A percentile compares a stretch with the other conserved stretches of the same genome.
These are phyloP conservation scores for Mucor plumbeus DNA, from an alignment of 371 early-diverging fungal species.

Conservation along the genomic window DNA sequence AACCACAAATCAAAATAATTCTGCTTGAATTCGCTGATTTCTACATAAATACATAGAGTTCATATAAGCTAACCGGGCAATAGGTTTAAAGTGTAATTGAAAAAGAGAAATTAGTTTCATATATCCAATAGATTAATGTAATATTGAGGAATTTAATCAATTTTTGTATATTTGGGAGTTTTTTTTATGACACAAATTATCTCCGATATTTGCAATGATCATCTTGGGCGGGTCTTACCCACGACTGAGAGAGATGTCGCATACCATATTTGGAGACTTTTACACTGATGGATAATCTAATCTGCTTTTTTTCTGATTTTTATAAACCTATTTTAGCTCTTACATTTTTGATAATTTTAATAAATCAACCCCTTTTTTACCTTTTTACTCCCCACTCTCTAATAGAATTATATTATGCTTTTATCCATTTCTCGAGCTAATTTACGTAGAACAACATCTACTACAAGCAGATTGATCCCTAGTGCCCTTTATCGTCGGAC, in stretches of 20 bases:
- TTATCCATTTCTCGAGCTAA: constrained; percentile 23
- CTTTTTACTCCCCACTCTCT: constrained; percentile 13
- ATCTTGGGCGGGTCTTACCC: neutral
- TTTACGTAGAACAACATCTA: constrained; percentile 10
- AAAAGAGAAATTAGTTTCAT: no score
- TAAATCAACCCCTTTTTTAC: neutral
- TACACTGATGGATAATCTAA: constrained; percentile 21
- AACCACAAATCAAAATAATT: no score
- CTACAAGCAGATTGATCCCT: constrained; percentile 6
- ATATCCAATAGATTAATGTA: no score
- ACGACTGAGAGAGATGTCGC: constrained; percentile 3
- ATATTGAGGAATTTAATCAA: no score
- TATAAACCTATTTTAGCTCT: constrained; percentile 3
- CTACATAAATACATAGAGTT: no score
- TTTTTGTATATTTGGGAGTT: no score
- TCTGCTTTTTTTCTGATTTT: constrained; percentile 13
- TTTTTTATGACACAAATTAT: neutral
- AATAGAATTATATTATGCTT: constrained; percentile 12
- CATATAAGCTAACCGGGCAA: no score
- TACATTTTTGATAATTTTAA: constrained; percentile 4
- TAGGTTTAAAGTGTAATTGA: no score
- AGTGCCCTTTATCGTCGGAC: constrained; percentile 20
- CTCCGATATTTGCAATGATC: neutral
- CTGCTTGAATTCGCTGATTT: no score
- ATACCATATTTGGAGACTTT: constrained; percentile 13